A percentile compares a stretch with the other conserved stretches of the same genome.
Conservation (phyloP, 2,329 filamentous ascomycete species). For the Monilinia laxa region DNA sequence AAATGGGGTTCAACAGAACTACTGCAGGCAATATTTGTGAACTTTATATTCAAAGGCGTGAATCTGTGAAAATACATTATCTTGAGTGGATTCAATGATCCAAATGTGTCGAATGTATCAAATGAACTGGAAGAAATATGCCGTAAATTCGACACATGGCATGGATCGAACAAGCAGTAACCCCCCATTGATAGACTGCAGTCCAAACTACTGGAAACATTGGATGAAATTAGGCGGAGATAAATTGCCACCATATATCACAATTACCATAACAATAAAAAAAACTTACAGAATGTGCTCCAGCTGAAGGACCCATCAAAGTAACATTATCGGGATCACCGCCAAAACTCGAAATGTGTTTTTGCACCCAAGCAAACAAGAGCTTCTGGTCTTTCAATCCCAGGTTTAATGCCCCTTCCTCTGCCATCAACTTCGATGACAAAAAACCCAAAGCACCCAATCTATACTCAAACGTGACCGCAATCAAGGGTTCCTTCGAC, state of each 20-base stretch:
- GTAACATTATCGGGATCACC: constrained; percentile 59
- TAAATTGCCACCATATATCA: neutral
- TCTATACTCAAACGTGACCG: constrained; percentile 60
- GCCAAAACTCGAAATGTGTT: constrained; percentile 60
- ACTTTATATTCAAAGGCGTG: neutral
- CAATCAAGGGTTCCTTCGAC: constrained; percentile 52
- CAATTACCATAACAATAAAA: constrained; percentile 13
- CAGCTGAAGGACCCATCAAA: constrained; percentile 60
- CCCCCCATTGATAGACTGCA: neutral
- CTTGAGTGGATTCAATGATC: neutral
- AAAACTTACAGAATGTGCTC: constrained; percentile 57
- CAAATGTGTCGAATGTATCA: too few relatives aligned
- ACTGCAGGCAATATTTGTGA: neutral
- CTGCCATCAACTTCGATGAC: constrained; percentile 53
- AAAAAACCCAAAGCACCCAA: constrained; percentile 70
- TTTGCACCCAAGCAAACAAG: constrained; percentile 58
- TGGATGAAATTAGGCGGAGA: neutral
- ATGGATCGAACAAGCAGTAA: too few relatives aligned
- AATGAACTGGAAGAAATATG: neutral
- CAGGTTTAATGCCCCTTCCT: constrained; percentile 59
- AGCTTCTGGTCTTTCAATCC: constrained; percentile 63
- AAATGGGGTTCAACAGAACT: neutral
- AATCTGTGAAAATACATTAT: neutral
- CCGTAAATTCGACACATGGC: neutral
- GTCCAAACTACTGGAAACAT: neutral